Evolutionary conservation across 495 filamentous ascomycete genomes (phyloP).

Genomic region (Pseudevernia furfuracea): DNA sequence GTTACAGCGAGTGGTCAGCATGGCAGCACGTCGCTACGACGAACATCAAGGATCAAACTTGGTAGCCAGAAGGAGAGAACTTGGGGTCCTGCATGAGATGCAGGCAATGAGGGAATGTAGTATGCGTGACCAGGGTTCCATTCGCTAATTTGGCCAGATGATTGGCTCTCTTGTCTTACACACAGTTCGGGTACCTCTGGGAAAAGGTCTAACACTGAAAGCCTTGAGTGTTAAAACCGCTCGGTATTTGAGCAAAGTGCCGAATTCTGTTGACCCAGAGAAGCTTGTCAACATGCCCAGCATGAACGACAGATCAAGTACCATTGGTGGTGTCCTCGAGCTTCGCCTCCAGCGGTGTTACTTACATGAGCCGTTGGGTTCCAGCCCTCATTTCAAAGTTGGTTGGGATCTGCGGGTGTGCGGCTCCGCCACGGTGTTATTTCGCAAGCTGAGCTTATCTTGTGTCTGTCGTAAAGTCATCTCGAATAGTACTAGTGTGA

Average conservation of each 20-base stretch:
- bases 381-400: background rate
- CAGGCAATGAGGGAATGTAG: background rate
- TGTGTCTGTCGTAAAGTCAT: background rate
- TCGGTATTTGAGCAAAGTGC: background rate
- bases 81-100: constrained; percentile 3
- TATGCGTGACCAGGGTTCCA: background rate
- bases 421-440: background rate
- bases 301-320: background rate
- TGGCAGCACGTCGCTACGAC: background rate
- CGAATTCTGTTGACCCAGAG: background rate
- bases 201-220: background rate
- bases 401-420: constrained; percentile 11
- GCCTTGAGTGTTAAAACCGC: background rate
- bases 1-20: constrained; percentile 6
- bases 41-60: constrained; percentile 3
- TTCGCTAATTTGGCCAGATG: background rate
- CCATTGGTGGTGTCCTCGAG: background rate
- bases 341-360: background rate
- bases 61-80: background rate
- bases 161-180: constrained; percentile 1
- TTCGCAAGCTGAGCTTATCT: constrained; percentile 11
- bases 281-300: background rate
- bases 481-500: background rate
- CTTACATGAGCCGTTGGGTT: background rate
- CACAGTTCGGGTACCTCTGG: background rate